A percentile compares a stretch with the other conserved stretches of the same genome.
phyloP scores from a whole-genome alignment of 2,329 filamentous ascomycete genomes.

The Karstenula rhodostoma region DNA sequence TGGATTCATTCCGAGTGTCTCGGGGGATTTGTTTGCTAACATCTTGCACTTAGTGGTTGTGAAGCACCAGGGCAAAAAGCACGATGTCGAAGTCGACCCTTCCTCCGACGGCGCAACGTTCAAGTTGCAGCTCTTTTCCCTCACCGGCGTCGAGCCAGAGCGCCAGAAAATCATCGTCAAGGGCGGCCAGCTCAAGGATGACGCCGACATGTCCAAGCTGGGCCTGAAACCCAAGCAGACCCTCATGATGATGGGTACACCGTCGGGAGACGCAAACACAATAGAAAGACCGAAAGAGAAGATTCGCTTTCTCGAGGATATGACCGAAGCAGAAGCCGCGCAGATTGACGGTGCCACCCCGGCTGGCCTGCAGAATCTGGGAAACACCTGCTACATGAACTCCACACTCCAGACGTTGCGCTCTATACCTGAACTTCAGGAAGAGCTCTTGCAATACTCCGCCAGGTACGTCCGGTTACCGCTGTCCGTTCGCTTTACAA shows the following conservation, averaged over 20 bases:
- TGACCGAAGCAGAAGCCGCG: slow-evolving; percentile 93
- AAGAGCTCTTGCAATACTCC: slow-evolving; percentile 73
- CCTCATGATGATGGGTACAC: slow-evolving; percentile 97
- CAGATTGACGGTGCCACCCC: slow-evolving; percentile 84
- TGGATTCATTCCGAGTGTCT: background rate
- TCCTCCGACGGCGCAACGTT: slow-evolving; percentile 87
- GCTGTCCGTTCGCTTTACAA: background rate
- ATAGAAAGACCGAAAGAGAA: slow-evolving; percentile 77
- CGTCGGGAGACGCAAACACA: slow-evolving; percentile 70
- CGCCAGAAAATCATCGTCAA: slow-evolving; percentile 96
- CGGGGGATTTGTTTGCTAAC: slow-evolving; percentile 30
- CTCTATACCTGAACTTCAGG: slow-evolving; percentile 88
- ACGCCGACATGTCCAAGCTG: slow-evolving; percentile 83
- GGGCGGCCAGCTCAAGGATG: slow-evolving; percentile 93
- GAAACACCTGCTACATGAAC: slow-evolving; percentile 99
- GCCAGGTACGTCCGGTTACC: slow-evolving; percentile 37
- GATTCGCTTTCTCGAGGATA: slow-evolving; percentile 92
- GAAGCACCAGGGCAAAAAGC: slow-evolving; percentile 94
- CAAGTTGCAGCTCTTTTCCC: slow-evolving; percentile 93
- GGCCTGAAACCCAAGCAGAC: slow-evolving; percentile 84
- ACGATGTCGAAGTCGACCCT: slow-evolving; percentile 91
- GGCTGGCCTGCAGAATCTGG: slow-evolving; percentile 87
- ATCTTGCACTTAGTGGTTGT: slow-evolving; percentile 72
- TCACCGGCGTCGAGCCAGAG: slow-evolving; percentile 95
- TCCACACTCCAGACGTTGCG: slow-evolving; percentile 92